These are phyloP conservation scores for Arthrobotrys megalospora DNA, from an alignment of 2,329 filamentous ascomycete species.

Conservation along the genomic window DNA sequence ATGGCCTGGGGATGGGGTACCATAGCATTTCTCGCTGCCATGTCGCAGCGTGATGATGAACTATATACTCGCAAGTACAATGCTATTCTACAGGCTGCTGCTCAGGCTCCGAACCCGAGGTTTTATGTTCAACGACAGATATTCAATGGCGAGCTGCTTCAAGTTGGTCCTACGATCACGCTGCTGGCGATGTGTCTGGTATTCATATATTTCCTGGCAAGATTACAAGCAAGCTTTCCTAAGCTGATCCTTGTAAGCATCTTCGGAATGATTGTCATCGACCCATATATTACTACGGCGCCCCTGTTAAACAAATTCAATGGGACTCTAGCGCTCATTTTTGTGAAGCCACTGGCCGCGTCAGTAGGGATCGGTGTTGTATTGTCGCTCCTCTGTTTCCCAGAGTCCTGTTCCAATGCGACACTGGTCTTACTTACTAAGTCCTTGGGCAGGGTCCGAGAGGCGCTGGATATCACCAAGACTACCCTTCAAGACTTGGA, in stretches of 20 bases:
- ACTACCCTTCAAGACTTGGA: constrained; percentile 28
- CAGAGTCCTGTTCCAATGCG: constrained; percentile 70
- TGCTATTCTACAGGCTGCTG: constrained; percentile 67
- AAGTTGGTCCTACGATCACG: constrained; percentile 69
- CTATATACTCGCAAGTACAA: constrained; percentile 67
- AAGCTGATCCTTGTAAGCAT: constrained; percentile 70
- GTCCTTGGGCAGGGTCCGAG: constrained; percentile 63
- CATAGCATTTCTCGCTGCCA: constrained; percentile 70
- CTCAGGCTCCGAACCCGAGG: constrained; percentile 64
- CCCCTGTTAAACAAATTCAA: constrained; percentile 69
- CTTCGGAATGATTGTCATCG: constrained; percentile 70
- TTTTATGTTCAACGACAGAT: constrained; percentile 67
- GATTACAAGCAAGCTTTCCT: constrained; percentile 69
- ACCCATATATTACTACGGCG: constrained; percentile 69
- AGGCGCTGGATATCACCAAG: constrained; percentile 43
- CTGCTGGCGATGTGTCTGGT: constrained; percentile 67
- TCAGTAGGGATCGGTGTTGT: constrained; percentile 69
- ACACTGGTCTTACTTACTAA: constrained; percentile 66
- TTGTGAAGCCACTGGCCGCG: constrained; percentile 70
- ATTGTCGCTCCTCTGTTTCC: constrained; percentile 70
- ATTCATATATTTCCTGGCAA: constrained; percentile 70
- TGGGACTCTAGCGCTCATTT: constrained; percentile 67
- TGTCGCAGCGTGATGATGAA: constrained; percentile 68
- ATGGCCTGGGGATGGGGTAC: constrained; percentile 72
- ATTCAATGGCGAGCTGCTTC: constrained; percentile 70